phyloP scores from a whole-genome alignment of 2,329 filamentous ascomycete genomes.

The Leptographium radiaticola region DNA sequence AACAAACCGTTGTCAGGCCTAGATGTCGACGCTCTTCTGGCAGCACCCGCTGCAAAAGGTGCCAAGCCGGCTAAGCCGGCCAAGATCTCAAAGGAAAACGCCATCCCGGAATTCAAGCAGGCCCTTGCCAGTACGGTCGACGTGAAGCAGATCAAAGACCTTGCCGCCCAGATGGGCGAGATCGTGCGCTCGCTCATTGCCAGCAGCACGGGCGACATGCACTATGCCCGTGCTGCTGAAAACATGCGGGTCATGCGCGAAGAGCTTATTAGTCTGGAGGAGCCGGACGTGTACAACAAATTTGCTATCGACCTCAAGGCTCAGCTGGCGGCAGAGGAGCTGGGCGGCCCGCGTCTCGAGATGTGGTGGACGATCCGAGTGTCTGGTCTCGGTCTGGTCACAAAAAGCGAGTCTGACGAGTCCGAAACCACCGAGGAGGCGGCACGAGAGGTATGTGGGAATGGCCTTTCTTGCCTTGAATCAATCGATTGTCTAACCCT shows the following conservation, averaged over 20 bases:
- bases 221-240: constrained; percentile 64
- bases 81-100: constrained; percentile 49
- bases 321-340: constrained; percentile 51
- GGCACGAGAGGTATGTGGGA: constrained; percentile 41
- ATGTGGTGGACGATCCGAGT: constrained; percentile 68
- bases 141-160: constrained; percentile 49
- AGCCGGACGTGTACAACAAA: constrained; percentile 63
- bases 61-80: constrained; percentile 15
- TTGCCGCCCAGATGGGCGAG: constrained; percentile 58
- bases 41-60: neutral
- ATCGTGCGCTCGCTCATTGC: constrained; percentile 59
- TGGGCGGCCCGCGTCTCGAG: constrained; percentile 66
- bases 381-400: constrained; percentile 60
- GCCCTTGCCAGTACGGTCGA: constrained; percentile 49
- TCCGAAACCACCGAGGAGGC: constrained; percentile 58
- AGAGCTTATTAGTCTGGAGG: constrained; percentile 61
- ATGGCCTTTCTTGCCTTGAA: neutral
- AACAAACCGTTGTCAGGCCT: constrained; percentile 76
- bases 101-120: constrained; percentile 84
- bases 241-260: constrained; percentile 66
- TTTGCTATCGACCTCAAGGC: constrained; percentile 61
- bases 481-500: neutral
- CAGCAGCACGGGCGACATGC: constrained; percentile 60
- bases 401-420: constrained; percentile 44
- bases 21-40: constrained; percentile 72